A percentile compares a stretch with the other conserved stretches of the same genome.
Conservation (phyloP, 1,139 yeast species). For the Martiniozyma asiatica region DNA sequence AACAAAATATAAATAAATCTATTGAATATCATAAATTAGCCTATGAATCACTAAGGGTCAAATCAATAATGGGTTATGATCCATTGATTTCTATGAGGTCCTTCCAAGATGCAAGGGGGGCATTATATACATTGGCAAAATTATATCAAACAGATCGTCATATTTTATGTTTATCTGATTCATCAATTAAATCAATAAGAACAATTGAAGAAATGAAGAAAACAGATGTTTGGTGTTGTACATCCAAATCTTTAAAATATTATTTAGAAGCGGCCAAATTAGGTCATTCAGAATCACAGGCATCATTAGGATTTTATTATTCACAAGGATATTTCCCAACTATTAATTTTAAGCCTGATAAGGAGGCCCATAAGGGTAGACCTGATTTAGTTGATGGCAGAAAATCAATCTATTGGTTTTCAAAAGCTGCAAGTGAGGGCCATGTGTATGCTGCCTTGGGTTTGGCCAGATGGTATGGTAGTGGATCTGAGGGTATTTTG, state of each 20-base stretch:
- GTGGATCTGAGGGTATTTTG: constrained; percentile 67
- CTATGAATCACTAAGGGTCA: constrained; percentile 23
- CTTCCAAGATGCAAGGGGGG: constrained; percentile 22
- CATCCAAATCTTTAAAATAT: constrained; percentile 50
- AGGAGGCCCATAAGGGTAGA: constrained; percentile 21
- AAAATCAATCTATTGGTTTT: constrained; percentile 83
- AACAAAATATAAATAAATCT: constrained; percentile 34
- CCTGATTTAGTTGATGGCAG: constrained; percentile 55
- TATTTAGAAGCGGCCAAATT: constrained; percentile 70
- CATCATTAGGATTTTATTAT: constrained; percentile 74
- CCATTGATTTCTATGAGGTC: constrained; percentile 21
- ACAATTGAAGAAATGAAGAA: constrained; percentile 23
- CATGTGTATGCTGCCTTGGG: constrained; percentile 87
- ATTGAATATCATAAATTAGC: constrained; percentile 48
- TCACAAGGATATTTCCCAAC: constrained; percentile 59
- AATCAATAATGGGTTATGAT: constrained; percentile 19
- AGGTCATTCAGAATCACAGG: constrained; percentile 73
- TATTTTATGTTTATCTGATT: constrained; percentile 21
- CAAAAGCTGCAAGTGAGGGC: constrained; percentile 63
- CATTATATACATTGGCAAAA: constrained; percentile 23
- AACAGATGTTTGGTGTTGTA: constrained; percentile 26
- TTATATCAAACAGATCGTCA: constrained; percentile 23
- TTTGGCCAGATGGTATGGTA: constrained; percentile 81
- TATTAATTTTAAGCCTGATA: constrained; percentile 20
- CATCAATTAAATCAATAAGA: constrained; percentile 13